These are phyloP conservation scores for Crotalaria pallida DNA, from an alignment of 306 rosid species.

Conservation along the genomic window DNA sequence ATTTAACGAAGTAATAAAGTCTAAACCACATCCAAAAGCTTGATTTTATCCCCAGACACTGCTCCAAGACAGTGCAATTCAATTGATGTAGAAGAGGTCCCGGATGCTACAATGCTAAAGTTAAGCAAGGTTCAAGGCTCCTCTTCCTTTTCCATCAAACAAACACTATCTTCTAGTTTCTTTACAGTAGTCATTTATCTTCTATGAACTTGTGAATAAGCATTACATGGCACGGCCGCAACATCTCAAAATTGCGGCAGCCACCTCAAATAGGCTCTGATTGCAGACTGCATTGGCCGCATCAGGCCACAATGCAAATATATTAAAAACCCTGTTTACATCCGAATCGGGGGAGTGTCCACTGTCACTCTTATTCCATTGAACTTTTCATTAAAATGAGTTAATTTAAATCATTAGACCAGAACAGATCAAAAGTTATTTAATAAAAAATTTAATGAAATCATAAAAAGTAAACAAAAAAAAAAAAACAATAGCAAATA, in stretches of 20 bases:
- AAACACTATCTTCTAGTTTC: not conserved
- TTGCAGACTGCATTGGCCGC: no score
- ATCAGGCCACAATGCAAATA: no score
- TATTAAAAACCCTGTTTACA: no score
- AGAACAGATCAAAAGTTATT: not conserved
- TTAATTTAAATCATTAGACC: not conserved
- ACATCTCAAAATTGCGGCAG: no score
- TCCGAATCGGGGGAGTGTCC: not conserved
- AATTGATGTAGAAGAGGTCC: conserved; percentile 15
- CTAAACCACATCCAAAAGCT: not conserved
- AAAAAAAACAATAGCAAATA: not conserved
- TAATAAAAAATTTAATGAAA: no score
- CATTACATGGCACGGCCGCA: no score
- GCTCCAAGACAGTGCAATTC: not conserved
- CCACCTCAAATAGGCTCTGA: no score
- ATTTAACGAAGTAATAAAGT: conserved; percentile 15
- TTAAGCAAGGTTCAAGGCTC: conserved; percentile 31
- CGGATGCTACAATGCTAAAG: conserved; percentile 22
- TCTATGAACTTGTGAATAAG: no score
- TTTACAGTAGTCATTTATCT: no score
- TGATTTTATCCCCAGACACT: conserved; percentile 7
- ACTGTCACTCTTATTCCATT: not conserved
- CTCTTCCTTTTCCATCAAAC: conserved; percentile 10
- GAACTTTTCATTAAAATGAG: not conserved
- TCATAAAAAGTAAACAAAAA: no score